Conservation (phyloP, 179 eudicot species). For the Spergularia azorica region DNA sequence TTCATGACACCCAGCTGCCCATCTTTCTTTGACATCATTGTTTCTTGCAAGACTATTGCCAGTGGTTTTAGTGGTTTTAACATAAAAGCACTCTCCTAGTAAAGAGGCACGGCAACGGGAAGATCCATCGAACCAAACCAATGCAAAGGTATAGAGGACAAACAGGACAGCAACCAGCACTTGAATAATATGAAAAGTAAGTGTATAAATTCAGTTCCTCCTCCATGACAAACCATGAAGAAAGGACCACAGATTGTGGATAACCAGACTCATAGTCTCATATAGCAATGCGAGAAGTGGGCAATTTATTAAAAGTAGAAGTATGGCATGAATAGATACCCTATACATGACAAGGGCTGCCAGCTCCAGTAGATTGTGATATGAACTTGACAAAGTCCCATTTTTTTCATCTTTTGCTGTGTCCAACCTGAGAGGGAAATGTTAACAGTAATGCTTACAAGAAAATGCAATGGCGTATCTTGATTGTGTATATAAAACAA, state of each 20-base stretch:
- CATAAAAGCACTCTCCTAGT: background rate
- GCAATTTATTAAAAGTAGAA: background rate
- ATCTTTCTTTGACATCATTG: no score
- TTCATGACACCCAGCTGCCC: no score
- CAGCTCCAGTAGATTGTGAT: constrained; percentile 71
- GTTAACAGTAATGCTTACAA: background rate
- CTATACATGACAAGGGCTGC: constrained; percentile 82
- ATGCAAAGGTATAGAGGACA: background rate
- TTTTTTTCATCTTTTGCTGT: constrained; percentile 65
- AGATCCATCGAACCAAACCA: background rate
- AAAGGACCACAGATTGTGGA: background rate
- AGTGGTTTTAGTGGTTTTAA: no score
- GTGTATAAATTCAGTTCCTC: background rate
- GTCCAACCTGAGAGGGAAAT: constrained; percentile 55
- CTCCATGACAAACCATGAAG: background rate
- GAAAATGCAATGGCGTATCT: no score
- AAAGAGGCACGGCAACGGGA: background rate
- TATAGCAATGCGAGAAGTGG: background rate
- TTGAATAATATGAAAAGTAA: background rate
- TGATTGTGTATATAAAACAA: no score
- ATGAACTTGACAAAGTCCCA: constrained; percentile 65
- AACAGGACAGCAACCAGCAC: background rate
- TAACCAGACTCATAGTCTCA: background rate
- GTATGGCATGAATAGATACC: constrained; percentile 45
- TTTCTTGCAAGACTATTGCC: no score